Evolutionary conservation across 345 rosid genomes (phyloP), one percentile per base, ranked within the genome.

Genomic region (Mercurialis annua): DNA sequence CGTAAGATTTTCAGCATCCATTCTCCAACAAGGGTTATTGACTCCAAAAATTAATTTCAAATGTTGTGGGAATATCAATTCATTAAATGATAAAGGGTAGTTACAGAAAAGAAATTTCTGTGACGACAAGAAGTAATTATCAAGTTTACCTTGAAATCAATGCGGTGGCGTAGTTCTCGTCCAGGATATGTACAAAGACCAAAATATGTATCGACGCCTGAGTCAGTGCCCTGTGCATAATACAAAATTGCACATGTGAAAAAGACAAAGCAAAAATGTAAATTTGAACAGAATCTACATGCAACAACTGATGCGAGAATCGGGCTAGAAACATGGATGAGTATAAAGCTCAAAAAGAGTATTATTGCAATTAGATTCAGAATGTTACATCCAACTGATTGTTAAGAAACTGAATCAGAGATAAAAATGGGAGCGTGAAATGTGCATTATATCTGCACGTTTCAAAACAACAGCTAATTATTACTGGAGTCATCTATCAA

Each of bases 131-230:
- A 24, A 42, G 26, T 40, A 34, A 51, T 3, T 9, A 59, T 40
- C 56, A 24, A 23, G n/a, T 49, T 44, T 81, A 93, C 99, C 95
- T 94, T 94, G 1, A 94, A 68, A 86, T 91, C 97, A 67, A 94
- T 84, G 46, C 95, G 95, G 62, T 75, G 96, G 51, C 95, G 79
- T 46, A 91, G 80, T 80, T 87, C 93, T 62, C 72, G 81, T 56
- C 97, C 96, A 51, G 97, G 99, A 77, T 84, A 85, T 43, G 97
- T 86, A 77, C 95, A 85, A 61, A 94, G 89, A 55, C 95, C 90
- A 76, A 94, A 94, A 77, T 85, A 91, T 3, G 97, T 91, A 81
- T 94, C 96, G 64, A 89, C 97, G 66, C 96, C 93, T n/a, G 90
- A 84, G 78, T 88, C 90, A 48, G 90, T 82, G 50, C 89, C 96